Conservation (phyloP, 495 filamentous ascomycete species). For the Podospora bellae-mahoneyi region DNA sequence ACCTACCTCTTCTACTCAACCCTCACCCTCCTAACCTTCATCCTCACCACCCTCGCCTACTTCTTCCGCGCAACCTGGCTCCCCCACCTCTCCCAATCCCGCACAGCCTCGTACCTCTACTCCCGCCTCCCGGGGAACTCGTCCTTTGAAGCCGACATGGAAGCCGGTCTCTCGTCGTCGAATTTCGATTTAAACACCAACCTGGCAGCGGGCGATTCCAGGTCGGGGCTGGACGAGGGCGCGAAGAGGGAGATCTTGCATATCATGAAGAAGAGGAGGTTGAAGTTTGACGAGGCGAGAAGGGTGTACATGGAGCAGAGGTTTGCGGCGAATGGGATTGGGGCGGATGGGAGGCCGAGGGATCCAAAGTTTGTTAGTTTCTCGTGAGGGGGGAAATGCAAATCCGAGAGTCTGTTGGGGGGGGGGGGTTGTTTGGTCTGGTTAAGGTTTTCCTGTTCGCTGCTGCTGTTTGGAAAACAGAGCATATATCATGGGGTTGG, state of each 20-base stretch:
- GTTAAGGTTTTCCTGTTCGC: not conserved
- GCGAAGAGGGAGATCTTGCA: constrained; percentile 75
- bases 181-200: constrained; percentile 80
- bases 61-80: constrained; percentile 56
- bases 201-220: constrained; percentile 67
- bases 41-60: constrained; percentile 64
- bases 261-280: constrained; percentile 77
- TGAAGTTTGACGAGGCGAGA: constrained; percentile 89
- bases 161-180: constrained; percentile 75
- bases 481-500: too few relatives aligned
- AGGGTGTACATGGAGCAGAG: constrained; percentile 76
- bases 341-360: constrained; percentile 76
- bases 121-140: constrained; percentile 65
- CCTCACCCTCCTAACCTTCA: constrained; percentile 59
- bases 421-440: too few relatives aligned
- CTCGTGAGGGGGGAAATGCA: constrained; percentile 46
- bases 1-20: constrained; percentile 71
- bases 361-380: constrained; percentile 96
- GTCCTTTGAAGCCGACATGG: constrained; percentile 67
- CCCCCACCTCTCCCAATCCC: constrained; percentile 32
- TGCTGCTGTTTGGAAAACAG: too few relatives aligned
- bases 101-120: constrained; percentile 64
- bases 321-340: constrained; percentile 84
- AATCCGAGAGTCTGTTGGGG: not conserved
- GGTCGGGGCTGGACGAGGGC: constrained; percentile 72